Base-by-base conservation (phyloP, 2,329 filamentous ascomycete genomes). In the Amauroascus verrucosus region DNA sequence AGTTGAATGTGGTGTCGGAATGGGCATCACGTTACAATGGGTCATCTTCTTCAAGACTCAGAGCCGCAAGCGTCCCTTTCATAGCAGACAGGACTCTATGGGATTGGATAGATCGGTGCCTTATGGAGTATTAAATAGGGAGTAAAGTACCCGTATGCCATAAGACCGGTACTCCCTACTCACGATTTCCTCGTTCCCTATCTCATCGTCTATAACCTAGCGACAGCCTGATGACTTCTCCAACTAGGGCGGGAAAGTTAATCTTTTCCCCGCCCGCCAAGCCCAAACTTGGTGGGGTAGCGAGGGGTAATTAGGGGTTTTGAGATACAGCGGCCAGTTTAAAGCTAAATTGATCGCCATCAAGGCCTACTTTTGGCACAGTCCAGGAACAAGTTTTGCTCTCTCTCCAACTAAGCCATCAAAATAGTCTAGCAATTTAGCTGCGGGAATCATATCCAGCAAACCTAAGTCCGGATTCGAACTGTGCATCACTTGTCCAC, bases 371-470 rank as follows among this genome's bases (percentile, higher is more conserved):
- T 45, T 33, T 26, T 51, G 38, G 54, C 72, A 71, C 43, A 71
- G 55, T 48, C 67, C 62, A 48, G 70, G 61, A 8, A 80, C 67
- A 59, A 70, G 72, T 6, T 58, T 61, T 11, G 73, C 77, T 22
- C 64, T 62, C 50, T 60, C 55, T 1, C 87, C 86, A 0, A 85
- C 82, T 53, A 91, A 64, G 0, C 78, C 82, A 65, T 89, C 85
- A 59, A 91, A 76, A 65, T 91, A 91, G 0, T 62, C 77, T 56
- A 91, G 62, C 43, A 91, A 67, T 0, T 71, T 78, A 58, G 83
- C 76, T 1, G 83, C 65, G 8, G 83, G 82, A 28, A 90, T 59
- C 85, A 91, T 84, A 60, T 88, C 80, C 64, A 90, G 77, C 28
- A 67, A 53, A 0, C 84, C 85, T n/a, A 93, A 69, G 22, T 67